Conservation (phyloP, 345 rosid species). For the Odontarrhena argentea region DNA sequence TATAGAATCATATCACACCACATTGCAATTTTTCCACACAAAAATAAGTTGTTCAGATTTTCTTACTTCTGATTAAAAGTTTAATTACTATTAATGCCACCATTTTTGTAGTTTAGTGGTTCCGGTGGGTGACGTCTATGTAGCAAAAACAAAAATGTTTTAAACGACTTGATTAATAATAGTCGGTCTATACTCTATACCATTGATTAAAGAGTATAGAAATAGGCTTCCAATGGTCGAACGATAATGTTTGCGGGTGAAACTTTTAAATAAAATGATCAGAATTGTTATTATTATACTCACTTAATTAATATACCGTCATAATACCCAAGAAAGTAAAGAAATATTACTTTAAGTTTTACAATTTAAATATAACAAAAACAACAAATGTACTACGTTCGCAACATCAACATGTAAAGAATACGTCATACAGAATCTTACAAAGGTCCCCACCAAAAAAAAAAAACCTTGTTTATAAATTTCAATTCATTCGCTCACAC, state of each 20-base stretch:
- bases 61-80: not conserved
- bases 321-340: constrained; percentile 21
- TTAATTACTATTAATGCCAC: not conserved
- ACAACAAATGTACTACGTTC: constrained; percentile 21
- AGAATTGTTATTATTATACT: not conserved
- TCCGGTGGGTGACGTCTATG: constrained; percentile 1
- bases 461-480: constrained; percentile 32
- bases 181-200: not conserved
- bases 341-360: constrained; percentile 20
- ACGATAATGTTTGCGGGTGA: constrained; percentile 22
- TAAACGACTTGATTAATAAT: constrained; percentile 6
- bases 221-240: constrained; percentile 15
- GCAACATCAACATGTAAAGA: not conserved
- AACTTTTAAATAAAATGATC: not conserved
- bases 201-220: not conserved
- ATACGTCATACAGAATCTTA: constrained; percentile 38
- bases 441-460: constrained; percentile 29
- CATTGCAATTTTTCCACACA: not conserved
- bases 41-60: too few species aligned
- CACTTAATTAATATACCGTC: constrained; percentile 2
- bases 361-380: constrained; percentile 7
- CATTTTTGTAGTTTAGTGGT: constrained; percentile 1
- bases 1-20: not conserved
- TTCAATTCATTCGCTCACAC: constrained; percentile 7
- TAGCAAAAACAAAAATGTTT: constrained; percentile 18